Conservation (phyloP, 2,329 filamentous ascomycete genomes). For the Uncinocarpus reesii region DNA sequence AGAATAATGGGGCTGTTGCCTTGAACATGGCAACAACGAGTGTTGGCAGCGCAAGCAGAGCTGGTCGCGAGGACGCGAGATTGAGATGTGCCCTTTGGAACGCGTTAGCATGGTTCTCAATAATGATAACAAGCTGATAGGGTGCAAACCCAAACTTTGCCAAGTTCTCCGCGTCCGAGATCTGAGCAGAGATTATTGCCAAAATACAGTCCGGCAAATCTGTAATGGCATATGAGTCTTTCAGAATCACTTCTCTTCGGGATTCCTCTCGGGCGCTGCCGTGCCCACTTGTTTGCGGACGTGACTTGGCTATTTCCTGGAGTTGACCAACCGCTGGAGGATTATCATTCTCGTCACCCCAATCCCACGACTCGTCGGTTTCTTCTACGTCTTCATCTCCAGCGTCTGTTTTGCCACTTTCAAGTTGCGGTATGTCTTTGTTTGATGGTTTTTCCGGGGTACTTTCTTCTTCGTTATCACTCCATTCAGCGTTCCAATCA, state of each 20-base stretch:
- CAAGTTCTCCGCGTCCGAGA: slow-evolving; percentile 34
- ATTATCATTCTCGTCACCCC: slow-evolving; percentile 57
- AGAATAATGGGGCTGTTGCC: slow-evolving; percentile 39
- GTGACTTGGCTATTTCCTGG: not conserved
- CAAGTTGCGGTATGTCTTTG: slow-evolving; percentile 1
- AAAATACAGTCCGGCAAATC: slow-evolving; percentile 69
- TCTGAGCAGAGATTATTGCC: slow-evolving; percentile 33
- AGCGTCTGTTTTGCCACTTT: slow-evolving; percentile 16
- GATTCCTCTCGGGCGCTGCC: slow-evolving; percentile 11
- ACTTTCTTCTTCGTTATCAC: slow-evolving; percentile 39
- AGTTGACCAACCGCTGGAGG: slow-evolving; percentile 18
- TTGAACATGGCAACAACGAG: slow-evolving; percentile 43
- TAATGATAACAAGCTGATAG: not conserved
- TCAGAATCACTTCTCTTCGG: slow-evolving; percentile 60
- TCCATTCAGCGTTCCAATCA: slow-evolving; percentile 76
- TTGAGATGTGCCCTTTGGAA: slow-evolving; percentile 26
- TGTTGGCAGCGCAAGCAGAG: slow-evolving; percentile 38
- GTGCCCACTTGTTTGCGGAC: slow-evolving; percentile 4
- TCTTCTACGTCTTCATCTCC: slow-evolving; percentile 24
- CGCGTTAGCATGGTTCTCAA: not conserved
- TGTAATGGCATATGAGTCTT: slow-evolving; percentile 79
- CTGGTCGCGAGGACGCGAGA: slow-evolving; percentile 34
- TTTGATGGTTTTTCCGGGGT: slow-evolving; percentile 12
- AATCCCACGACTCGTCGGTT: slow-evolving; percentile 66
- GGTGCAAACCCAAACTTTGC: slow-evolving; percentile 29